Conservation (phyloP, 306 rosid species). For the Cyclanthera cordifolia region DNA sequence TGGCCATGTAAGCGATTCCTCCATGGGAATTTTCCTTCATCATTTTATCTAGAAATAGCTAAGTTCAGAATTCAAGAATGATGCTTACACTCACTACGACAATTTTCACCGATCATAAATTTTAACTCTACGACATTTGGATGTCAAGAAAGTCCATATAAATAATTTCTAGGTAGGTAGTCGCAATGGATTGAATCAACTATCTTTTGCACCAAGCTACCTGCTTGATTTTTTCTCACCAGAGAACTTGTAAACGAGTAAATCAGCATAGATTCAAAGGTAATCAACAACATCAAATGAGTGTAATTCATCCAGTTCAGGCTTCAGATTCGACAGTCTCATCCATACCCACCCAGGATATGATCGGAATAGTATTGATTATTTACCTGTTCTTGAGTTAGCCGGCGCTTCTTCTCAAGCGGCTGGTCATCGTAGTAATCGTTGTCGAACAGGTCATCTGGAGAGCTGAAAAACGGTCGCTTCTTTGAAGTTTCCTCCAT, state of each 20-base stretch:
- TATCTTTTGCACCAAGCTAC: too few relatives aligned
- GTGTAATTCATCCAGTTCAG: background rate
- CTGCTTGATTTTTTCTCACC: background rate
- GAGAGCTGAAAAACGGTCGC: slow-evolving; percentile 69
- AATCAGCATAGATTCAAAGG: slow-evolving; percentile 12
- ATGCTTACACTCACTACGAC: too few relatives aligned
- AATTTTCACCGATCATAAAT: too few relatives aligned
- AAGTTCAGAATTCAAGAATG: background rate
- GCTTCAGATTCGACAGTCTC: background rate
- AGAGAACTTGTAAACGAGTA: background rate
- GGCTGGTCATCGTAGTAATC: slow-evolving; percentile 81
- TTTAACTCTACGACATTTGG: too few relatives aligned
- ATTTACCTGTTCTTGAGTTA: slow-evolving; percentile 74
- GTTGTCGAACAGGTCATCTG: slow-evolving; percentile 69
- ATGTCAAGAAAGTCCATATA: too few relatives aligned
- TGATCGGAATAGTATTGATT: background rate
- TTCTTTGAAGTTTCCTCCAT: slow-evolving; percentile 67
- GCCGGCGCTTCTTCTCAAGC: slow-evolving; percentile 98
- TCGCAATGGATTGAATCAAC: too few relatives aligned
- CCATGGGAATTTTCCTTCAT: background rate
- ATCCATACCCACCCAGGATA: too few relatives aligned
- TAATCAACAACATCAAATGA: background rate
- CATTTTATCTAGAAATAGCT: background rate
- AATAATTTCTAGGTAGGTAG: too few relatives aligned
- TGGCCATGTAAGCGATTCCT: background rate